These are phyloP conservation scores for Hypomontagnella monticulosa DNA, from an alignment of 495 filamentous ascomycete genomes.

Conservation along the genomic window DNA sequence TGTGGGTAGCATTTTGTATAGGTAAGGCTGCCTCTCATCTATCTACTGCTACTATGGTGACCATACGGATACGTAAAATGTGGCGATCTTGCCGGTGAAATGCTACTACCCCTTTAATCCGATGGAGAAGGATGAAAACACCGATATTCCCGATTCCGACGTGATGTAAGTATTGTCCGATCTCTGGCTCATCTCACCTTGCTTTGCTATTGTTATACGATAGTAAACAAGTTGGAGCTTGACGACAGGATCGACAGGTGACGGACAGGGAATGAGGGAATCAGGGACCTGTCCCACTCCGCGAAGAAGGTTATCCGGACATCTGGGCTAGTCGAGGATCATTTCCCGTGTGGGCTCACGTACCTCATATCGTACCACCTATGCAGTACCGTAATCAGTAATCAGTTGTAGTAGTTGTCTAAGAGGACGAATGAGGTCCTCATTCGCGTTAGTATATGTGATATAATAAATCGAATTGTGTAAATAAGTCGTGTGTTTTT, in stretches of 20 bases:
- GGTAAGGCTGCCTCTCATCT: constrained; percentile 33
- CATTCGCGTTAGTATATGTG: too few relatives aligned
- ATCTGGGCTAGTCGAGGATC: constrained; percentile 40
- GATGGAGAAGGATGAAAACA: background rate
- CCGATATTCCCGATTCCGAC: too few relatives aligned
- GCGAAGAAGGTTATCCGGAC: constrained; percentile 42
- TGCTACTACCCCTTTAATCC: constrained; percentile 12
- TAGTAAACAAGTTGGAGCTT: constrained; percentile 1
- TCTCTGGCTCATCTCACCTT: constrained; percentile 8
- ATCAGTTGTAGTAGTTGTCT: constrained; percentile 1
- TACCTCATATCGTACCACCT: constrained; percentile 41
- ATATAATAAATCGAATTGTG: too few relatives aligned
- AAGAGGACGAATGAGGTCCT: constrained; percentile 2
- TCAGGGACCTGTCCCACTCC: constrained; percentile 39
- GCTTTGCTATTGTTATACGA: background rate
- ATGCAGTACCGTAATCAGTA: constrained; percentile 22
- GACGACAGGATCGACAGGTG: constrained; percentile 31
- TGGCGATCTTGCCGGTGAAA: too few relatives aligned
- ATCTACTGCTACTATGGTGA: background rate
- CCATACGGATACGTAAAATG: too few relatives aligned
- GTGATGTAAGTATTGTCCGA: constrained; percentile 9
- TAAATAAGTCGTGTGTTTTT: too few relatives aligned
- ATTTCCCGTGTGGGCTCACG: constrained; percentile 28
- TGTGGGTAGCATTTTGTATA: constrained; percentile 10
- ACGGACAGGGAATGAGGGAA: constrained; percentile 37